These are phyloP conservation scores for Candida boleticola DNA, from an alignment of 805 yeast genomes.

Conservation along the genomic window DNA sequence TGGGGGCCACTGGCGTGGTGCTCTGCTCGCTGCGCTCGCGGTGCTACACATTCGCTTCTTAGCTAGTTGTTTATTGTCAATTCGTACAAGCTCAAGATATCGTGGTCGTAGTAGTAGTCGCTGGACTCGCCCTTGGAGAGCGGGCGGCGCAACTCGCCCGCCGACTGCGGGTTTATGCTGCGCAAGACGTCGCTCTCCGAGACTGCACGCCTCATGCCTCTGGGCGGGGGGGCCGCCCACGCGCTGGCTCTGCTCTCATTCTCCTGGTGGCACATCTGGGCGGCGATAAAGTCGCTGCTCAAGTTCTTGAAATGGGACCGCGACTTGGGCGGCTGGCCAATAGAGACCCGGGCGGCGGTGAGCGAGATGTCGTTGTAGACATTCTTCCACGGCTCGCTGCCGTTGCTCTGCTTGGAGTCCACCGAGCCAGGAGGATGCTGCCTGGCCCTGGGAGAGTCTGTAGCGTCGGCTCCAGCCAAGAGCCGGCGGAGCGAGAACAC, in stretches of 20 bases:
- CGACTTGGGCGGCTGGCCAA: constrained; percentile 26
- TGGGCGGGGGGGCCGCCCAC: too few relatives aligned
- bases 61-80: neutral
- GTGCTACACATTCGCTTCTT: too few relatives aligned
- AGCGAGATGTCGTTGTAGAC: constrained; percentile 34
- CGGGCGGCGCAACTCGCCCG: too few relatives aligned
- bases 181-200: neutral
- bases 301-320: constrained; percentile 20
- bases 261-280: constrained; percentile 7
- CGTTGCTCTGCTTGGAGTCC: constrained; percentile 4
- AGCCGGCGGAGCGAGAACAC: neutral
- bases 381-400: constrained; percentile 24
- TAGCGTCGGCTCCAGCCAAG: neutral
- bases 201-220: neutral
- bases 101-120: neutral
- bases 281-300: constrained; percentile 27
- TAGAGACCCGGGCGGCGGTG: constrained; percentile 35
- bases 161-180: neutral
- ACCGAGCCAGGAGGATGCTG: constrained; percentile 1
- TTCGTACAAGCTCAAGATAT: neutral
- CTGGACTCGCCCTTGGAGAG: too few relatives aligned
- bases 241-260: too few relatives aligned
- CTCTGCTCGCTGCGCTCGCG: too few relatives aligned
- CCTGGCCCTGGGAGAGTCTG: neutral
- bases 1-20: too few relatives aligned